Percentiles rank a stretch among this genome's conserved stretches.
These are phyloP conservation scores for Magnusiomyces sp. DNA, from an alignment of 1,139 yeast species.

Conservation along the genomic window DNA sequence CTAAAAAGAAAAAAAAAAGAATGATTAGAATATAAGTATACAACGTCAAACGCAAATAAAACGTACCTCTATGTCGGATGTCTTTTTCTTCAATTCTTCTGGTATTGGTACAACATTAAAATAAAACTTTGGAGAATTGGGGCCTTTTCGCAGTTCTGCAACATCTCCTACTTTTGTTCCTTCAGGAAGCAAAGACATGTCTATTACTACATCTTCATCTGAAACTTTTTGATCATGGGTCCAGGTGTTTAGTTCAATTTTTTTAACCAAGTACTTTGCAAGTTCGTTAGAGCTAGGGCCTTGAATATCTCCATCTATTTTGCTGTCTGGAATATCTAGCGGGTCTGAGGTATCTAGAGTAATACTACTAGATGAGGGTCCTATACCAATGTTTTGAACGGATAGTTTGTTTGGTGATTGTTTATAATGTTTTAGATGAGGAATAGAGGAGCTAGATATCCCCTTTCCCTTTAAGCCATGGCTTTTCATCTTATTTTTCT, in stretches of 20 bases:
- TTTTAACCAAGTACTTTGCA: background rate
- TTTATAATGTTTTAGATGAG: too few relatives aligned
- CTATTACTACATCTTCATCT: slow-evolving; percentile 53
- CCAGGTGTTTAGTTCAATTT: slow-evolving; percentile 43
- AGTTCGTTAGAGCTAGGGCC: too few relatives aligned
- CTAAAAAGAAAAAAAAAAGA: slow-evolving; percentile 20
- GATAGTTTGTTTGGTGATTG: too few relatives aligned
- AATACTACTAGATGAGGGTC: too few relatives aligned
- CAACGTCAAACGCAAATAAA: background rate
- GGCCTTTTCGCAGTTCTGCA: slow-evolving; percentile 50
- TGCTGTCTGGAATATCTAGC: too few relatives aligned
- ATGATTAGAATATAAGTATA: background rate
- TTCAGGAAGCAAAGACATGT: slow-evolving; percentile 45
- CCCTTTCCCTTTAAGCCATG: too few relatives aligned
- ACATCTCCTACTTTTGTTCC: slow-evolving; percentile 61
- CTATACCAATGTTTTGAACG: too few relatives aligned
- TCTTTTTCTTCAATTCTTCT: slow-evolving; percentile 28
- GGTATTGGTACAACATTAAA: slow-evolving; percentile 39
- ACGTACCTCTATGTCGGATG: slow-evolving; percentile 26
- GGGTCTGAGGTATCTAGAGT: too few relatives aligned
- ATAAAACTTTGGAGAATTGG: slow-evolving; percentile 31
- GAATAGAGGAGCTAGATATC: too few relatives aligned
- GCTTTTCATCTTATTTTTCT: too few relatives aligned
- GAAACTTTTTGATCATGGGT: slow-evolving; percentile 66
- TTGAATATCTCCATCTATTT: too few relatives aligned